Percentiles rank a stretch among this genome's conserved stretches.
phyloP scores from a whole-genome alignment of 2,329 filamentous ascomycete species.

The Nectriaceae sp. region DNA sequence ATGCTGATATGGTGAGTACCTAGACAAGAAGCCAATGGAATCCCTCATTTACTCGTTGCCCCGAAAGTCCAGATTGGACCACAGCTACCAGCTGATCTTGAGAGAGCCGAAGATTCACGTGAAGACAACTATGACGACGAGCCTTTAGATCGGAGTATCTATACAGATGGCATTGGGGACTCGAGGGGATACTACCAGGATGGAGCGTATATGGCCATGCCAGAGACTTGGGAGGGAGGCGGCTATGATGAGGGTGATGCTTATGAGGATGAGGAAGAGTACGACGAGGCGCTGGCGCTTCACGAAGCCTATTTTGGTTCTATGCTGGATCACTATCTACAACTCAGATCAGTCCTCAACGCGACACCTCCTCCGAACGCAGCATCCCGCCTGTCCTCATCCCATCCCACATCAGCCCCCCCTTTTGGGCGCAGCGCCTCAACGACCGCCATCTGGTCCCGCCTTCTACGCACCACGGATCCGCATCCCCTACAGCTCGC shows the following conservation, averaged over 20 bases:
- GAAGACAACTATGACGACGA: slow-evolving; percentile 32
- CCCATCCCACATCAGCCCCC: slow-evolving; percentile 58
- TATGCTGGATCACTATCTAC: slow-evolving; percentile 64
- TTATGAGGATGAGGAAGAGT: slow-evolving; percentile 26
- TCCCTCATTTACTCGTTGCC: slow-evolving; percentile 72
- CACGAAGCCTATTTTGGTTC: slow-evolving; percentile 68
- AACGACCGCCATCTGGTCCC: slow-evolving; percentile 54
- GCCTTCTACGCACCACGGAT: slow-evolving; percentile 53
- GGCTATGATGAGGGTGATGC: slow-evolving; percentile 30
- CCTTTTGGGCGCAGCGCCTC: slow-evolving; percentile 52
- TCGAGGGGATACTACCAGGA: slow-evolving; percentile 71
- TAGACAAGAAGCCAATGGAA: slow-evolving; percentile 73
- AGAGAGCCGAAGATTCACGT: slow-evolving; percentile 26
- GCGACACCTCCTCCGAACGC: slow-evolving; percentile 53
- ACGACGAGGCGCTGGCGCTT: slow-evolving; percentile 40
- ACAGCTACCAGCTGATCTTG: slow-evolving; percentile 45
- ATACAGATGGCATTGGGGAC: slow-evolving; percentile 52
- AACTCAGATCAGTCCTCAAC: slow-evolving; percentile 65
- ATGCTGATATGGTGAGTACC: slow-evolving; percentile 55
- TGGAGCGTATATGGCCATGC: slow-evolving; percentile 73
- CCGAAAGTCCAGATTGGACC: slow-evolving; percentile 56
- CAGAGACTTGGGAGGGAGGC: slow-evolving; percentile 38
- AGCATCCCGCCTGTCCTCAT: slow-evolving; percentile 53
- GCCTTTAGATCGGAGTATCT: slow-evolving; percentile 45
- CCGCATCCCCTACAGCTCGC: slow-evolving; percentile 62